Base-by-base conservation (phyloP, 2,329 filamentous ascomycete genomes). In the Colletotrichum sidae region DNA sequence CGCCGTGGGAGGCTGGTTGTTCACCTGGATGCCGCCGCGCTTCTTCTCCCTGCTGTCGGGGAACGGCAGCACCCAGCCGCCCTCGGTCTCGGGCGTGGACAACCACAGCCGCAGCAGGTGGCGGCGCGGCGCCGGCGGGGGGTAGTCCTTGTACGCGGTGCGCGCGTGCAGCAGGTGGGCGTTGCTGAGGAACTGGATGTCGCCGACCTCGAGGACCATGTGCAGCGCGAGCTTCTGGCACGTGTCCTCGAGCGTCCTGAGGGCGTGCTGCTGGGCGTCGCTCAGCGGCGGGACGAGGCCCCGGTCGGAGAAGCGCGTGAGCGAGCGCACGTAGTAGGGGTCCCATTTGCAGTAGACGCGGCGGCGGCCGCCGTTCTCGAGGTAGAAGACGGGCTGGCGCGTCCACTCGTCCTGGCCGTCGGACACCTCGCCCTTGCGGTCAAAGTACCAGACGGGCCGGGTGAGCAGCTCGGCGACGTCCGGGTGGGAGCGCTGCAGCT, bases 21-120 rank as follows among this genome's bases (percentile, higher is more conserved):
- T 87, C 2, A 97, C 93, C 80, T 97, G 94, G 69, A 97, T 92
- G 0, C 93, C 94, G 8, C 93, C 93, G 15, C 94, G 85, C 86
- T 96, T 97, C 86, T 92, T 92, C 84, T 96, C 91, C 60, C 86
- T 81, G 60, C 87, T 91, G 77, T 97, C 94, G 71, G 88, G 89
- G 79, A 94, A 95, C 1, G 93, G 93, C 77, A 97, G 77, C 55
- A 86, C 88, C 93, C 93, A 97, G 0, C 94, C 94, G 3, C 93
- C 94, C 77, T 97, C 93, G 25, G 78, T 83, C 79, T 95, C 91
- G 0, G 93, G 93, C 2, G 92, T 93, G 10, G 92, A 89, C 60
- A 97, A 80, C 94, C 94, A 97, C 69, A 97, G 79, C 50, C 94
- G 84, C 83, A 97, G 91, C 34, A 97, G 79, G 74, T 97, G 93